A percentile compares a stretch with the other conserved stretches of the same genome.
Evolutionary conservation across 805 yeast species (phyloP).

Genomic region (Starmera pachycereana): DNA sequence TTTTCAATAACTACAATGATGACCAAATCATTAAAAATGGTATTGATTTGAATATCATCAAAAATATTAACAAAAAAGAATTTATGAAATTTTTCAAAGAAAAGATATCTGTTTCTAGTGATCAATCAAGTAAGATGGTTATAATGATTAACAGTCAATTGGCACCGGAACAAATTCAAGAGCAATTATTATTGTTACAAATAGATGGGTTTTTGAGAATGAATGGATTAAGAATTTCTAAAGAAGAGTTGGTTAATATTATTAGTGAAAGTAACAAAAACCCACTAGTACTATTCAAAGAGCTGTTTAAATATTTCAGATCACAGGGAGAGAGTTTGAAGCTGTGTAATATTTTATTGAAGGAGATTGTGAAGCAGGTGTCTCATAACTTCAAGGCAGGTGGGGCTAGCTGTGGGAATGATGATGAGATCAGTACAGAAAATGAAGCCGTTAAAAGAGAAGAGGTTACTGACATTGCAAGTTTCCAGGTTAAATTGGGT

Average conservation of each 20-base stretch:
- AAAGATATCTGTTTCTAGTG: conserved; percentile 21
- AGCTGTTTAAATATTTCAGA: conserved; percentile 31
- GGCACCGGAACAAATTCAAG: conserved; percentile 25
- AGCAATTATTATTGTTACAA: conserved; percentile 27
- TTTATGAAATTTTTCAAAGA: conserved; percentile 26
- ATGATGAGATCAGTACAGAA: conserved; percentile 1
- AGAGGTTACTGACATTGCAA: conserved; percentile 4
- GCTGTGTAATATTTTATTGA: conserved; percentile 23
- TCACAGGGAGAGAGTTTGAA: conserved; percentile 30
- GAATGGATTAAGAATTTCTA: conserved; percentile 37
- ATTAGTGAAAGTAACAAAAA: conserved; percentile 28
- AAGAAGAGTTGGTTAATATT: conserved; percentile 27
- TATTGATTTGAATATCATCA: conserved; percentile 24
- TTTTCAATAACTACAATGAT: conserved; percentile 20
- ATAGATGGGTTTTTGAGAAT: conserved; percentile 33
- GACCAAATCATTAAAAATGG: conserved; percentile 18
- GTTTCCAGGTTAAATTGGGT: conserved; percentile 3
- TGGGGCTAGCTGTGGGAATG: conserved; percentile 1
- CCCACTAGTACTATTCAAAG: conserved; percentile 26
- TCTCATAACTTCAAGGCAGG: conserved; percentile 5
- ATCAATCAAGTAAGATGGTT: conserved; percentile 30
- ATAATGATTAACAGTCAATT: conserved; percentile 30
- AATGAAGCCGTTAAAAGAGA: background rate
- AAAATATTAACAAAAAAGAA: conserved; percentile 20
- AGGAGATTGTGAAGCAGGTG: conserved; percentile 23